These are phyloP conservation scores for Podaxis carcinomalis DNA, from an alignment of 768 basidiomycete genomes.

Conservation along the genomic window DNA sequence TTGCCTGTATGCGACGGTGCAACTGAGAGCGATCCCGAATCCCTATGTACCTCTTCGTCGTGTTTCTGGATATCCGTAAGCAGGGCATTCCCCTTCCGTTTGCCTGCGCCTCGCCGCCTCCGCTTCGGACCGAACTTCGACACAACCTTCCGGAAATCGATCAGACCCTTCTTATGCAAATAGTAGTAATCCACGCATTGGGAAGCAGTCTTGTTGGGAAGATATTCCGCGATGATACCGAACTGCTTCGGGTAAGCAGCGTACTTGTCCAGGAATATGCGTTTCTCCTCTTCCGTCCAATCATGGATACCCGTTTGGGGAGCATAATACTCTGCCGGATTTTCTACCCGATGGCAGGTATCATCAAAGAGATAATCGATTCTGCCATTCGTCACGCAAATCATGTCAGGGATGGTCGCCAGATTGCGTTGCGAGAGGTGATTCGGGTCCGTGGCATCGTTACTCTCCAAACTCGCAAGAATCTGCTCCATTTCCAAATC, in stretches of 20 bases:
- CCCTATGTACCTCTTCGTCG: conserved; percentile 51
- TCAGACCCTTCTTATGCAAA: conserved; percentile 83
- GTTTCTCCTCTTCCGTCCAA: conserved; percentile 86
- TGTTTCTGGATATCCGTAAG: conserved; percentile 78
- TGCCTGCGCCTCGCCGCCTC: conserved; percentile 55
- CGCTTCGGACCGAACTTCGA: conserved; percentile 61
- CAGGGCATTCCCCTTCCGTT: conserved; percentile 79
- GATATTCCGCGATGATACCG: conserved; percentile 77
- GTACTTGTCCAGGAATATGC: conserved; percentile 75
- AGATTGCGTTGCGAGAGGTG: conserved; percentile 83
- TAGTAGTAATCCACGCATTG: conserved; percentile 96
- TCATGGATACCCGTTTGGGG: conserved; percentile 69
- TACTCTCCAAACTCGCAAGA: conserved; percentile 88
- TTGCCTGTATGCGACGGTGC: conserved; percentile 38
- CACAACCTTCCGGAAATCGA: conserved; percentile 80
- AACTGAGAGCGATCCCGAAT: conserved; percentile 29
- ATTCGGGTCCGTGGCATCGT: conserved; percentile 90
- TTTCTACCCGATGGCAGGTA: conserved; percentile 73
- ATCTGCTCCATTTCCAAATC: conserved; percentile 98
- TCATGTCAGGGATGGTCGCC: conserved; percentile 89
- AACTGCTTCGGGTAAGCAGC: conserved; percentile 91
- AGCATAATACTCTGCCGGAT: conserved; percentile 76
- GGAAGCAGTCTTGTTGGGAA: conserved; percentile 80
- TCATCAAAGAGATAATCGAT: conserved; percentile 74
- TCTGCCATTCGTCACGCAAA: conserved; percentile 58